Percentiles rank a stretch among this genome's conserved stretches.
Evolutionary conservation across 768 basidiomycete species (phyloP).

Genomic region (Xerocomellus intermedius): DNA sequence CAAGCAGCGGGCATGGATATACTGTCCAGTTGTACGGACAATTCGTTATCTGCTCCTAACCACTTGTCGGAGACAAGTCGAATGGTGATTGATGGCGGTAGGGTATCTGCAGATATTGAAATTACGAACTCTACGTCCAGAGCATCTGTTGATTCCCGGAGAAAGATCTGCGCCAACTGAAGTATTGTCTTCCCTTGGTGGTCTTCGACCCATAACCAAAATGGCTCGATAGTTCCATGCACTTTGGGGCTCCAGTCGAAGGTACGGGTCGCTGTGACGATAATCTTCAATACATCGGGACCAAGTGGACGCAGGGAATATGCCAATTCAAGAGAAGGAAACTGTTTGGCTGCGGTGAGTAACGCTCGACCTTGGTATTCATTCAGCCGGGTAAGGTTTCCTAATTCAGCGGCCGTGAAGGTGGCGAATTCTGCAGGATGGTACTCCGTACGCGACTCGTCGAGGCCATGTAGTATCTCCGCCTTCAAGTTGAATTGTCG

Average conservation of each 20-base stretch:
- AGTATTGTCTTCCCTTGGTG: conserved; percentile 76
- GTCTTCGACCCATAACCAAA: conserved; percentile 97
- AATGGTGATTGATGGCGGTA: conserved; percentile 67
- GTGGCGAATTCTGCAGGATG: conserved; percentile 68
- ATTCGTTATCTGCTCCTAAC: conserved; percentile 85
- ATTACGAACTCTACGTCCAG: conserved; percentile 79
- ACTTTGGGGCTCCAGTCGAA: conserved; percentile 81
- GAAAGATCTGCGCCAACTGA: conserved; percentile 69
- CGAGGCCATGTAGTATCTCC: conserved; percentile 76
- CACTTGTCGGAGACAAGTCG: conserved; percentile 87
- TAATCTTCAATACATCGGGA: conserved; percentile 78
- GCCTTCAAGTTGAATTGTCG: conserved; percentile 74
- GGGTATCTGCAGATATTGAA: conserved; percentile 56
- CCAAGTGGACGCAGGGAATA: conserved; percentile 79
- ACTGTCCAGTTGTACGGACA: conserved; percentile 58
- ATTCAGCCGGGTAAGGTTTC: conserved; percentile 81
- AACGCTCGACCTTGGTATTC: conserved; percentile 80
- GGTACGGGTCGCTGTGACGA: conserved; percentile 55
- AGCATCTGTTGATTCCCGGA: conserved; percentile 61
- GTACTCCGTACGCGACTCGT: conserved; percentile 80
- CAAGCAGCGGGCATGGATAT: conserved; percentile 73
- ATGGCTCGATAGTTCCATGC: conserved; percentile 79
- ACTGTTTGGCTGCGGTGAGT: conserved; percentile 75
- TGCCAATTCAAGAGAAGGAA: conserved; percentile 68
- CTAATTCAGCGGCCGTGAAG: conserved; percentile 67